Percentiles rank a stretch among this genome's conserved stretches.
Conservation (phyloP, 129 eudicot species). For the Deinandra increscens region DNA sequence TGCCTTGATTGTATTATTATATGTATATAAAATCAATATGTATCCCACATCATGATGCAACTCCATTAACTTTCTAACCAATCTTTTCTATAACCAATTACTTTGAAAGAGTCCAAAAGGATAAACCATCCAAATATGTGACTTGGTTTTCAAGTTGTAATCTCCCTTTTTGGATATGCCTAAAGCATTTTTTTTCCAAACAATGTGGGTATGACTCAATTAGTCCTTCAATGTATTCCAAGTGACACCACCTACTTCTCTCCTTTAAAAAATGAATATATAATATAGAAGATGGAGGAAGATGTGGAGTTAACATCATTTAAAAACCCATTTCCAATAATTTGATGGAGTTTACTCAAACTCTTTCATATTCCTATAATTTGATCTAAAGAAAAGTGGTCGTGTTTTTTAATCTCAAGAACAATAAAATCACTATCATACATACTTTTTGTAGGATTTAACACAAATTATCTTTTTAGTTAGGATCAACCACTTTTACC, state of each 20-base stretch:
- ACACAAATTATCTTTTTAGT: no score
- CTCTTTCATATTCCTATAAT: no score
- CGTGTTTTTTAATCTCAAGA: no score
- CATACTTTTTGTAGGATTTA: no score
- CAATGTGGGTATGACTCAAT: slow-evolving; percentile 76
- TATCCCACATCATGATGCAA: slow-evolving; percentile 48
- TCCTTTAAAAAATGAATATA: not conserved
- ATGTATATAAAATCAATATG: slow-evolving; percentile 36
- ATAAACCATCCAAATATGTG: slow-evolving; percentile 37
- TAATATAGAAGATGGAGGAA: slow-evolving; percentile 35
- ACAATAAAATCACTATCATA: no score
- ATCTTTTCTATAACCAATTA: slow-evolving; percentile 50
- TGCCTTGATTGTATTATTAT: slow-evolving; percentile 38
- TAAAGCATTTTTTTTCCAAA: slow-evolving; percentile 52
- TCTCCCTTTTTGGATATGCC: slow-evolving; percentile 62
- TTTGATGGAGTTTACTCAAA: no score
- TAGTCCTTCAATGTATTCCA: slow-evolving; percentile 63
- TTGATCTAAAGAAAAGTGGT: no score
- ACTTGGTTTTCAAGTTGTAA: slow-evolving; percentile 61
- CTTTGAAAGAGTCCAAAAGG: slow-evolving; percentile 59
- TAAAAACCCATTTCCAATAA: no score
- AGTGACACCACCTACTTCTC: slow-evolving; percentile 57
- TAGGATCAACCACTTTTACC: no score
- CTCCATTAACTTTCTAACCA: slow-evolving; percentile 75
- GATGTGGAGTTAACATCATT: slow-evolving; percentile 85